Conservation (phyloP, 345 rosid species). For the Corymbia maculata region DNA sequence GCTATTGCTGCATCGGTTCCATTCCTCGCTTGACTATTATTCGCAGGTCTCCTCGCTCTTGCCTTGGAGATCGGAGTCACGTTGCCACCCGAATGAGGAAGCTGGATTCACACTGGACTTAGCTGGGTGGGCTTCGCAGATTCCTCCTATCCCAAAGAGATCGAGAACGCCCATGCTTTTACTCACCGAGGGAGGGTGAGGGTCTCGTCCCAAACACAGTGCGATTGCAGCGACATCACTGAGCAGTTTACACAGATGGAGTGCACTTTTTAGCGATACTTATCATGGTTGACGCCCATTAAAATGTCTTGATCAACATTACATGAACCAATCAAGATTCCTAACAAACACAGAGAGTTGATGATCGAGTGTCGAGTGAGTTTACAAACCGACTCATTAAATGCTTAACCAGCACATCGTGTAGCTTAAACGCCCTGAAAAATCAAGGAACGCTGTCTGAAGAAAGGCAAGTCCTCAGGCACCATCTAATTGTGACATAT, state of each 20-base stretch:
- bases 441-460: too few species aligned
- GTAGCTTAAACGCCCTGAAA: too few species aligned
- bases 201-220: constrained; percentile 26
- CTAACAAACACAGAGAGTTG: background rate
- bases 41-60: constrained; percentile 33
- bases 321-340: background rate
- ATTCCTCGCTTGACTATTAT: constrained; percentile 23
- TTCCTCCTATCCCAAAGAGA: constrained; percentile 49
- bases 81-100: constrained; percentile 18
- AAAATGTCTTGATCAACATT: background rate
- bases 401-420: too few species aligned
- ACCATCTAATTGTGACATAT: background rate
- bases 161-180: constrained; percentile 67
- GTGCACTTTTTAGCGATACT: background rate
- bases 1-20: constrained; percentile 4
- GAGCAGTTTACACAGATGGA: background rate
- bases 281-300: too few species aligned
- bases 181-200: constrained; percentile 46
- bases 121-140: constrained; percentile 63
- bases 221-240: background rate
- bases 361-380: too few species aligned
- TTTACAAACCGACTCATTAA: too few species aligned
- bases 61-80: constrained; percentile 51
- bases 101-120: constrained; percentile 32
- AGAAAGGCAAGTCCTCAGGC: background rate